Base-by-base conservation (phyloP, 495 filamentous ascomycete species). In the Chaetomium tenue region DNA sequence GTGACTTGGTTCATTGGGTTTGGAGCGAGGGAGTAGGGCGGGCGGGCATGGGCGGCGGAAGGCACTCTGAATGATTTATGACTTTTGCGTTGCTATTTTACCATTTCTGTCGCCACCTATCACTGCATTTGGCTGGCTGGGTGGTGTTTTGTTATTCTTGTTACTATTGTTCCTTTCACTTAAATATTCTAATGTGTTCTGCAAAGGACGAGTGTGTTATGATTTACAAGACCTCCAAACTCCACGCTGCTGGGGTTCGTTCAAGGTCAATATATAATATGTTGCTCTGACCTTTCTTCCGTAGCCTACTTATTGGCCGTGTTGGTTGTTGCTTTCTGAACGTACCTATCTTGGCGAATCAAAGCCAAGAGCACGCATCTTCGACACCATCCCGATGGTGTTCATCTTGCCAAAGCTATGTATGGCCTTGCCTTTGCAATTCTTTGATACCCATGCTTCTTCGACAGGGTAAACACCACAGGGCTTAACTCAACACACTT, bases 41-140 rank as follows among this genome's bases (percentile, higher is more conserved):
- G 26, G 9, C 28, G 11, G 55, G 51, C 51, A 54, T 54, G 25
- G n/a, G n/a, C n/a, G 54, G 5, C 42, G 23, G 60, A 51, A 18
- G 60, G 60, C 51, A 30, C 12, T 63, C 51, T 63, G 60, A 26
- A 55, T 48, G 60, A 63, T 54, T 63, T 56, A 63, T 47, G 51
- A 63, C 3, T 12, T 22, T 60, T 28, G 44, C 23, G 25, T 60
- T 51, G n/a, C 26, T 60, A 4, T 47, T 33, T 20, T 16, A 4
- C 12, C 28, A 50, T 50, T 20, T 18, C 6, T 50, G 8, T 5
- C 11, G 15, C 13, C 15, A 33, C 33, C 51, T 30, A 28, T 2
- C 23, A 13, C 33, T 22, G 47, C 22, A 22, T 50, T 12, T 50
- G 2, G 18, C 18, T 48, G 46, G 7, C 18, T 26, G 50, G 40